Evolutionary conservation across 768 basidiomycete species (phyloP).

Genomic region (Leccinum olivaceopallidum): DNA sequence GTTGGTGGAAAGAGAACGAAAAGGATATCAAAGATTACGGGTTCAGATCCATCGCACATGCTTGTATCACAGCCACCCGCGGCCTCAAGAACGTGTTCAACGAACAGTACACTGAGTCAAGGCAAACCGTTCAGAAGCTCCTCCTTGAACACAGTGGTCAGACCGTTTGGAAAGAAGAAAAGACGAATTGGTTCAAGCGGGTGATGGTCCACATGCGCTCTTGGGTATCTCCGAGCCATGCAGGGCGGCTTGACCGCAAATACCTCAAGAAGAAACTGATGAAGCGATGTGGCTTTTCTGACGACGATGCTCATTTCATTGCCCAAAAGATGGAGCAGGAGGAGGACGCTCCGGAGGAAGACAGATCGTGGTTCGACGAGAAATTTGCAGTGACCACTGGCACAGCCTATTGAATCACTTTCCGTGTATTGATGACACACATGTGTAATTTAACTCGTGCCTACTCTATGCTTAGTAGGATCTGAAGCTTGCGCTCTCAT

Average conservation of each 20-base stretch:
- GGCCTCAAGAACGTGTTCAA: constrained; percentile 20
- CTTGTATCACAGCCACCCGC: constrained; percentile 41
- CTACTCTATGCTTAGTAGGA: not conserved
- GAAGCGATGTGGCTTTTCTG: constrained; percentile 25
- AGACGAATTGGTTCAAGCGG: constrained; percentile 26
- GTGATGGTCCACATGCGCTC: constrained; percentile 26
- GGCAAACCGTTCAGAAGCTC: constrained; percentile 19
- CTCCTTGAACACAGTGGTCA: constrained; percentile 19
- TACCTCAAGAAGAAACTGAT: constrained; percentile 24
- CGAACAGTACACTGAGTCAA: constrained; percentile 38
- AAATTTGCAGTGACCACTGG: constrained; percentile 5
- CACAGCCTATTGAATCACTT: not conserved
- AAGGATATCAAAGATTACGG: constrained; percentile 30
- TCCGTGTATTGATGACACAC: not conserved
- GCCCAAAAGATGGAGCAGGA: constrained; percentile 21
- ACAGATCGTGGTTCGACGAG: constrained; percentile 22
- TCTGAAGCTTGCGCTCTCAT: not conserved
- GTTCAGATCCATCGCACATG: constrained; percentile 38
- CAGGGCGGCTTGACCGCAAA: constrained; percentile 10
- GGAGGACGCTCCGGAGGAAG: constrained; percentile 13
- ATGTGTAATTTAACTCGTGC: not conserved
- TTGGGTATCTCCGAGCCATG: constrained; percentile 22
- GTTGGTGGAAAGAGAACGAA: constrained; percentile 44
- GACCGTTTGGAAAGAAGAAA: constrained; percentile 27
- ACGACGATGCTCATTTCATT: constrained; percentile 20